Conservation (phyloP, 192 early-diverging fungal species). For the Coemansia sp. region DNA sequence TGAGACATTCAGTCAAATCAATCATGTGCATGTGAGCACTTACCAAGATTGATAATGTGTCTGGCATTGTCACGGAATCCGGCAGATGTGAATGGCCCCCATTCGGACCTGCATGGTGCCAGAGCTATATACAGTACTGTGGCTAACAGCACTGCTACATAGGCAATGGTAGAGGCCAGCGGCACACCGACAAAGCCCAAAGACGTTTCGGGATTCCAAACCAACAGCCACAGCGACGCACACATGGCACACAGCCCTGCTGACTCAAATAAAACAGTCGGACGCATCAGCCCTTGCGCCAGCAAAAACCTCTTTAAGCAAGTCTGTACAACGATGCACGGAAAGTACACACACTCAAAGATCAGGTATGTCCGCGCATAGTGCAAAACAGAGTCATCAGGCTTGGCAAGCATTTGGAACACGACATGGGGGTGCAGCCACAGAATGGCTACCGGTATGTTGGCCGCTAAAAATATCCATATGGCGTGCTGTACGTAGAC, state of each 20-base stretch:
- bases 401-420: slow-evolving; percentile 68
- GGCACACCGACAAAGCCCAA: slow-evolving; percentile 73
- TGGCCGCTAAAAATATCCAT: slow-evolving; percentile 61
- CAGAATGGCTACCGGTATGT: slow-evolving; percentile 22
- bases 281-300: slow-evolving; percentile 89
- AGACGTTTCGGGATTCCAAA: slow-evolving; percentile 53
- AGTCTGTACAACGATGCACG: slow-evolving; percentile 77
- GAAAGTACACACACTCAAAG: slow-evolving; percentile 70
- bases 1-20: neutral
- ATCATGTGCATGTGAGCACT: neutral
- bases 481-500: slow-evolving; percentile 77
- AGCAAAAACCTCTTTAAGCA: slow-evolving; percentile 81
- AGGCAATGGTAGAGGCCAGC: slow-evolving; percentile 63
- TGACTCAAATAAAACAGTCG: slow-evolving; percentile 69
- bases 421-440: slow-evolving; percentile 47
- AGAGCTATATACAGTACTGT: slow-evolving; percentile 58
- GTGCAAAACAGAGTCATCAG: slow-evolving; percentile 68
- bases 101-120: slow-evolving; percentile 30
- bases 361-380: slow-evolving; percentile 66
- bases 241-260: slow-evolving; percentile 71
- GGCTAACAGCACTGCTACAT: slow-evolving; percentile 57
- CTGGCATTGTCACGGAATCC: slow-evolving; percentile 32
- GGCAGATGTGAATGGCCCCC: slow-evolving; percentile 31
- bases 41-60: slow-evolving; percentile 35
- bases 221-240: slow-evolving; percentile 72